Percentiles rank a stretch among this genome's conserved stretches.
Conservation (phyloP, 768 basidiomycete genomes). For the Amanita rubescens region DNA sequence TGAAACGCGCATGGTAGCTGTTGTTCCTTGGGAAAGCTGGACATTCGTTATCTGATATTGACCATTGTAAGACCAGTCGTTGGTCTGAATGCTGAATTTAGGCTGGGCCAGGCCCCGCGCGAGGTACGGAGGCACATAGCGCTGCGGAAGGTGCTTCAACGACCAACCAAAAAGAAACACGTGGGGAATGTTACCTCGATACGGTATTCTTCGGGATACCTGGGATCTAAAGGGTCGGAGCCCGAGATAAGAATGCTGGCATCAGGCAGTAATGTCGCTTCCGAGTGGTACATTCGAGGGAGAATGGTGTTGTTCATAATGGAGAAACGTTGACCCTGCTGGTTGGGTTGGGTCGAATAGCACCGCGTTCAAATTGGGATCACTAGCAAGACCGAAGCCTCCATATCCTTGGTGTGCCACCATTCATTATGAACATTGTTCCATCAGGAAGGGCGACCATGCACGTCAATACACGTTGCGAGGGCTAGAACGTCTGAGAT, state of each 20-base stretch:
- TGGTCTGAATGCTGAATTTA: slow-evolving; percentile 44
- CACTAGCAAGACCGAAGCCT: slow-evolving; percentile 61
- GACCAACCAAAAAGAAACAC: not conserved
- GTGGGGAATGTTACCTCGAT: slow-evolving; percentile 30
- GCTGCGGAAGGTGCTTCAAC: slow-evolving; percentile 26
- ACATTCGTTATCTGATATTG: slow-evolving; percentile 46
- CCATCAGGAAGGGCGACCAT: slow-evolving; percentile 67
- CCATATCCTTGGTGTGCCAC: slow-evolving; percentile 63
- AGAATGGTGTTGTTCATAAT: slow-evolving; percentile 63
- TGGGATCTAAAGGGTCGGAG: slow-evolving; percentile 56
- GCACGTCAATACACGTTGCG: slow-evolving; percentile 69
- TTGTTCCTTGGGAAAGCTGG: slow-evolving; percentile 35
- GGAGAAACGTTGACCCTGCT: slow-evolving; percentile 52
- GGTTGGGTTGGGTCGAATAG: slow-evolving; percentile 65
- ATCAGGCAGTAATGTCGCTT: slow-evolving; percentile 65
- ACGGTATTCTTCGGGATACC: slow-evolving; percentile 72
- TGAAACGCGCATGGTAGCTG: slow-evolving; percentile 44
- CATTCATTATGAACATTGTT: slow-evolving; percentile 73
- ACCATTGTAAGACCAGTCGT: slow-evolving; percentile 58
- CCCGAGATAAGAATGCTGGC: slow-evolving; percentile 72
- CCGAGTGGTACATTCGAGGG: slow-evolving; percentile 73
- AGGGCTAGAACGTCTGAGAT: slow-evolving; percentile 39
- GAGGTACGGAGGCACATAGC: slow-evolving; percentile 86
- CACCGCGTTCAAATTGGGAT: slow-evolving; percentile 58
- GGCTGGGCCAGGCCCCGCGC: slow-evolving; percentile 56